Evolutionary conservation across 768 basidiomycete species (phyloP).

Genomic region (Mycena alexandri): DNA sequence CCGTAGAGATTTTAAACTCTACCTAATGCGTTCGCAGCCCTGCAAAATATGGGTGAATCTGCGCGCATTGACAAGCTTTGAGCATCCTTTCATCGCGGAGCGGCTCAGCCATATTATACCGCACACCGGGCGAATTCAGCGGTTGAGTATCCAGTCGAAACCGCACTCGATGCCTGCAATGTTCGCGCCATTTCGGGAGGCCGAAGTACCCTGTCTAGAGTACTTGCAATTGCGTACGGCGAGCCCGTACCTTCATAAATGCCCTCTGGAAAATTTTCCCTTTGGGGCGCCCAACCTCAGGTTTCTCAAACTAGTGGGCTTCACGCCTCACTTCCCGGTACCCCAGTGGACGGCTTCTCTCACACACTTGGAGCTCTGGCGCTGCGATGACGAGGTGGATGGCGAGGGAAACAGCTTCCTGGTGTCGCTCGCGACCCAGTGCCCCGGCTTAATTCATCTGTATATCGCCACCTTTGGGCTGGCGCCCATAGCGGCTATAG

Average conservation of each 20-base stretch:
- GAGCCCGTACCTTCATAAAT: no score
- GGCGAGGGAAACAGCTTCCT: no score
- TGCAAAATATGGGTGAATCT: not conserved
- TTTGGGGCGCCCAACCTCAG: not conserved
- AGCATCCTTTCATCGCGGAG: not conserved
- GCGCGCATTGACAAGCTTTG: no score
- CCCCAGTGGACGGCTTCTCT: slow-evolving; percentile 7
- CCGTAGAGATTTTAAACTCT: slow-evolving; percentile 7
- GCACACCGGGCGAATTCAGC: not conserved
- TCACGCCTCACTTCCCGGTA: not conserved
- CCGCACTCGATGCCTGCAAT: no score
- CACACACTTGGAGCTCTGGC: not conserved
- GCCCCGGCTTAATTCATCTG: not conserved
- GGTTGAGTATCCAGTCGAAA: not conserved
- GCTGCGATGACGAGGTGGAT: not conserved
- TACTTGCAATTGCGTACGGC: no score
- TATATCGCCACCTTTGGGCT: not conserved
- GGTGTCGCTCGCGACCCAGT: not conserved
- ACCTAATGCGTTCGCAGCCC: not conserved
- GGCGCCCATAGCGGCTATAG: no score
- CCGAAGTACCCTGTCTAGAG: no score
- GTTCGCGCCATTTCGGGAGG: no score
- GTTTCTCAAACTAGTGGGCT: not conserved
- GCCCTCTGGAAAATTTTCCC: not conserved
- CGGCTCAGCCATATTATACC: not conserved